A percentile compares a stretch with the other conserved stretches of the same genome.
phyloP scores from a whole-genome alignment of 345 rosid genomes.

The Pugionium cornutum region DNA sequence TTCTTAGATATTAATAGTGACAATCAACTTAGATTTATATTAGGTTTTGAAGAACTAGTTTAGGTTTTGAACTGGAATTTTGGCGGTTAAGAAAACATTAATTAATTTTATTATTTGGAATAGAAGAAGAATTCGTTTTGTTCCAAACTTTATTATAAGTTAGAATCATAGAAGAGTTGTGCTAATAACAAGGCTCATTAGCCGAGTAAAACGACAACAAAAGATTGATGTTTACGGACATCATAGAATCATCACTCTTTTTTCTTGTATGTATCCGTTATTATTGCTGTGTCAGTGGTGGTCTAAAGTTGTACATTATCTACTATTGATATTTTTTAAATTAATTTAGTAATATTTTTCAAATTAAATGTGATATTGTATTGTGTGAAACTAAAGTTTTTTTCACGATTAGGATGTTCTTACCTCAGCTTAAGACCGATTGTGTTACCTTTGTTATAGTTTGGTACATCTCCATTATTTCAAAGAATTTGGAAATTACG shows the following conservation, averaged over 20 bases:
- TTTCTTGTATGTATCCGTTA: background rate
- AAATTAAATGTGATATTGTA: background rate
- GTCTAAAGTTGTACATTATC: background rate
- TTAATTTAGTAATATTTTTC: background rate
- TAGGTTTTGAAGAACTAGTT: too few relatives aligned
- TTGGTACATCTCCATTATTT: background rate
- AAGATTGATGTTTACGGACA: background rate
- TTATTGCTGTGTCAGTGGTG: slow-evolving; percentile 10
- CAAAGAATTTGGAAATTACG: background rate
- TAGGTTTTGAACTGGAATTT: too few relatives aligned
- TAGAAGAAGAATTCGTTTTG: too few relatives aligned
- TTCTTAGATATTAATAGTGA: too few relatives aligned
- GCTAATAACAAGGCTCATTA: too few relatives aligned
- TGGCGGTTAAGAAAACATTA: too few relatives aligned
- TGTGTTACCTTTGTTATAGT: background rate
- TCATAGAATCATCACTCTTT: background rate
- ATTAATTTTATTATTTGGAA: too few relatives aligned
- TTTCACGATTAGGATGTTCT: background rate
- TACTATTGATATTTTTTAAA: background rate
- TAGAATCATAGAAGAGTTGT: too few relatives aligned
- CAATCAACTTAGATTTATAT: too few relatives aligned
- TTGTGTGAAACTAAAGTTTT: background rate
- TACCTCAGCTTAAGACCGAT: background rate
- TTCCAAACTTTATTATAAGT: too few relatives aligned
- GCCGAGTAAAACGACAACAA: background rate